A percentile compares a stretch with the other conserved stretches of the same genome.
phyloP scores from a whole-genome alignment of 106 monocot species.

The Dioscorea zingiberensis region DNA sequence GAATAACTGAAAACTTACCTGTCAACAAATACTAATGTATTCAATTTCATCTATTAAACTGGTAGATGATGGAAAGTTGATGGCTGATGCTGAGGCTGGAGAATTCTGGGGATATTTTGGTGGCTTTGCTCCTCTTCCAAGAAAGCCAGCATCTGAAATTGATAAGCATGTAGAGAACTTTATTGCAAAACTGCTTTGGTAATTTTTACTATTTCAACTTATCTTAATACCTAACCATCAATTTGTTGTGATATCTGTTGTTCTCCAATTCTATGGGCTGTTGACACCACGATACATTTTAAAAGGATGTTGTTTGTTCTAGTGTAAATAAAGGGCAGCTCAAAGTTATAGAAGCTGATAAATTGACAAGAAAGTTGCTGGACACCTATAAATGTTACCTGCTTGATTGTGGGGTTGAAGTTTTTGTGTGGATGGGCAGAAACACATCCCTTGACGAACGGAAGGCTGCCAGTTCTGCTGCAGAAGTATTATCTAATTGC shows the following conservation, averaged over 20 bases:
- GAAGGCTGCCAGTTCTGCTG: constrained; percentile 72
- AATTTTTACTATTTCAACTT: not conserved
- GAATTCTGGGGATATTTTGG: constrained; percentile 95
- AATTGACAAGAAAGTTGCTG: constrained; percentile 61
- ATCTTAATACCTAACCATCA: no score
- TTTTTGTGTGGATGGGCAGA: constrained; percentile 95
- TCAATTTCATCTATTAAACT: no score
- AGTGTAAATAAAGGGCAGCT: constrained; percentile 60
- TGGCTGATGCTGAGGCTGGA: constrained; percentile 94
- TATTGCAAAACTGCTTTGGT: constrained; percentile 62
- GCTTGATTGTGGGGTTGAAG: constrained; percentile 81
- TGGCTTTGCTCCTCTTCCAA: constrained; percentile 96
- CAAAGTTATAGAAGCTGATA: constrained; percentile 43
- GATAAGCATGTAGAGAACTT: constrained; percentile 23
- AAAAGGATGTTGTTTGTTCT: constrained; percentile 5
- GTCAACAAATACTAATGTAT: no score
- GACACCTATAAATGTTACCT: constrained; percentile 80
- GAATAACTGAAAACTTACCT: no score
- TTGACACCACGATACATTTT: not conserved
- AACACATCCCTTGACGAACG: constrained; percentile 76
- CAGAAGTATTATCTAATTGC: constrained; percentile 50
- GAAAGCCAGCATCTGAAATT: constrained; percentile 42
- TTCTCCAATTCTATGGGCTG: not conserved
- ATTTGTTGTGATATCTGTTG: not conserved
- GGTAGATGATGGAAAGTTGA: constrained; percentile 83